Percentiles rank a stretch among this genome's conserved stretches.
phyloP scores from a whole-genome alignment of 1,139 yeast species.

The Lodderomyces margitis region DNA sequence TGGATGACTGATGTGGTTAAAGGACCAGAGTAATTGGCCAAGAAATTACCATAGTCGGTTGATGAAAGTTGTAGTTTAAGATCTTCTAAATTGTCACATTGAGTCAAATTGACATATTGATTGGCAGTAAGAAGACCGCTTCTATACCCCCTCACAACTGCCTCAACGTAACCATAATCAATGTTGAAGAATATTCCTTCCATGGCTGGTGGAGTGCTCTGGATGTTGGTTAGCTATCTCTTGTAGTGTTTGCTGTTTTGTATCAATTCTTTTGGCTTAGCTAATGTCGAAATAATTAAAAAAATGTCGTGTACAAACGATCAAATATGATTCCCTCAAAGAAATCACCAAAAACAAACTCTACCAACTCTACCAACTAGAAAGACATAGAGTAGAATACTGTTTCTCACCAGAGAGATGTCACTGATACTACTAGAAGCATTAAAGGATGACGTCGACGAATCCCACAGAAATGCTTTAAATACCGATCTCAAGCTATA shows the following conservation, averaged over 20 bases:
- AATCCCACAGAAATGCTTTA: conserved; percentile 13
- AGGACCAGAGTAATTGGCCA: conserved; percentile 79
- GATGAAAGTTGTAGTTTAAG: conserved; percentile 90
- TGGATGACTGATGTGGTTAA: conserved; percentile 82
- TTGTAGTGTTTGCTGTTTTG: too few species aligned
- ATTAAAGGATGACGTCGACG: conserved; percentile 21
- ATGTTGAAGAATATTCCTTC: conserved; percentile 60
- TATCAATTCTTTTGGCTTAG: neutral
- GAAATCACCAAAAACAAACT: too few species aligned
- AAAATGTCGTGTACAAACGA: neutral
- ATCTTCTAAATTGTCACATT: conserved; percentile 93
- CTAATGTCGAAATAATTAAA: neutral
- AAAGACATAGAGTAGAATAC: too few species aligned
- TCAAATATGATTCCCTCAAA: too few species aligned
- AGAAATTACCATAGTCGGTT: conserved; percentile 91
- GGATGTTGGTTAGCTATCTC: too few species aligned
- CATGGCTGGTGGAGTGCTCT: conserved; percentile 13
- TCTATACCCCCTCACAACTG: conserved; percentile 90
- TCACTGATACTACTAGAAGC: conserved; percentile 24
- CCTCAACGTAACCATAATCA: conserved; percentile 89
- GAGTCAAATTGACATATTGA: conserved; percentile 89
- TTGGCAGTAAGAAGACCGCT: conserved; percentile 73
- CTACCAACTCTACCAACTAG: too few species aligned
- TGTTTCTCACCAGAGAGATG: conserved; percentile 18
- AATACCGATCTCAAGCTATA: conserved; percentile 15